Evolutionary conservation across 2,329 filamentous ascomycete species (phyloP).

Genomic region (Fusarium pseudograminearum): DNA sequence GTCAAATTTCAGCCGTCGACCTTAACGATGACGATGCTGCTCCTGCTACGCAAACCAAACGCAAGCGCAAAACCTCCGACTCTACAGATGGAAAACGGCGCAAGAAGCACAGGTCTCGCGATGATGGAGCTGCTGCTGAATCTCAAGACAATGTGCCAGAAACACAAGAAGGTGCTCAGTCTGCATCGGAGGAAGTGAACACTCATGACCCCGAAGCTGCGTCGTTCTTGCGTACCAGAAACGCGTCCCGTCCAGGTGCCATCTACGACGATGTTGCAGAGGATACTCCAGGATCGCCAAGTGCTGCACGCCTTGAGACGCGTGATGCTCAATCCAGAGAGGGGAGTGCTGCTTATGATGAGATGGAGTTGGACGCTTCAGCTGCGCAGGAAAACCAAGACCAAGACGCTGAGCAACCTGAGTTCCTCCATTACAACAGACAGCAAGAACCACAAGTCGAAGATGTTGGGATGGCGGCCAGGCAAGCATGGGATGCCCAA

Average conservation of each 20-base stretch:
- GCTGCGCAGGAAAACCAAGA: conserved; percentile 20
- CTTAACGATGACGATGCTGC: conserved; percentile 34
- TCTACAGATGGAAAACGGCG: conserved; percentile 49
- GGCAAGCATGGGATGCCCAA: conserved; percentile 53
- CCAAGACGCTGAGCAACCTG: conserved; percentile 18
- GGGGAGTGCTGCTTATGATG: conserved; percentile 42
- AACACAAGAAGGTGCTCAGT: conserved; percentile 41
- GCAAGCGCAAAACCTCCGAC: conserved; percentile 52
- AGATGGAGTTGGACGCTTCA: conserved; percentile 44
- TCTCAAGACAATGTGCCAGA: conserved; percentile 40
- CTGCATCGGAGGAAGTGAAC: conserved; percentile 14
- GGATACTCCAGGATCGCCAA: conserved; percentile 48
- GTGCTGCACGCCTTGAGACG: conserved; percentile 44
- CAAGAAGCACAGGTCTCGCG: conserved; percentile 51
- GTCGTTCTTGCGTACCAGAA: conserved; percentile 31
- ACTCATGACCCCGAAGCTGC: conserved; percentile 16
- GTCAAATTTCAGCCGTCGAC: conserved; percentile 23
- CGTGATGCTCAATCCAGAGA: conserved; percentile 47
- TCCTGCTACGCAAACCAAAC: conserved; percentile 46
- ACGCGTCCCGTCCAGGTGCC: conserved; percentile 29
- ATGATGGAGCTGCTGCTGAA: conserved; percentile 31
- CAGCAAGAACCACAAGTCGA: conserved; percentile 26
- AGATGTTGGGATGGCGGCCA: conserved; percentile 50
- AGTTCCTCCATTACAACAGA: conserved; percentile 18
- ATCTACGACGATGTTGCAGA: conserved; percentile 37